Percentiles rank a stretch among this genome's conserved stretches.
Evolutionary conservation across 2,329 filamentous ascomycete species (phyloP).

Genomic region (Sporothrix mexicana): DNA sequence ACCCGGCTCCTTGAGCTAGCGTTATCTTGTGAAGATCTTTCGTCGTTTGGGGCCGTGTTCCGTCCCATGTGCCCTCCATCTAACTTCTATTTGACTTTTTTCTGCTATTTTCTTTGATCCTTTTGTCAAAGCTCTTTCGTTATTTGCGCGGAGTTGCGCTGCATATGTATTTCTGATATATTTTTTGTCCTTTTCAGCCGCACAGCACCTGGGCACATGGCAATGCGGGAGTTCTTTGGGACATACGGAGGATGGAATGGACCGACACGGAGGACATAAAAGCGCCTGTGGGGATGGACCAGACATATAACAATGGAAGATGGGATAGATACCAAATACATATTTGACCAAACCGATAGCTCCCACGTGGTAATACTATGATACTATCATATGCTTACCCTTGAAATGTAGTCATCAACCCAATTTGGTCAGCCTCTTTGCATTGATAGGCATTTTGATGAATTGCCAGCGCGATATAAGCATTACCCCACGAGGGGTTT

Average conservation of each 20-base stretch:
- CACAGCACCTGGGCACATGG: constrained; percentile 27
- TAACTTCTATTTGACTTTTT: not conserved
- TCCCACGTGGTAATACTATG: too few relatives aligned
- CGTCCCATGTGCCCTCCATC: not conserved
- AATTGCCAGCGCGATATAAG: too few relatives aligned
- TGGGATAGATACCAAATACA: constrained; percentile 30
- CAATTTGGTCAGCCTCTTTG: not conserved
- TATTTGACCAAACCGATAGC: not conserved
- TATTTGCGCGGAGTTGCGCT: not conserved
- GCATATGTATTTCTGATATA: not conserved
- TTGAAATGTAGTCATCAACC: constrained; percentile 2
- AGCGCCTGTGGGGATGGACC: not conserved
- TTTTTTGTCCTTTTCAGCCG: constrained; percentile 6
- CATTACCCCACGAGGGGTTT: constrained; percentile 16
- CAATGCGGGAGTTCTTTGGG: constrained; percentile 29
- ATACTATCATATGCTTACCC: constrained; percentile 9
- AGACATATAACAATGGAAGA: not conserved
- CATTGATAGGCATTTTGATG: not conserved
- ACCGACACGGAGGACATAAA: not conserved
- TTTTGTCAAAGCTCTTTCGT: not conserved
- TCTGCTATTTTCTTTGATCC: not conserved
- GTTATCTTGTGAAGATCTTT: not conserved
- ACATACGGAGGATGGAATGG: not conserved
- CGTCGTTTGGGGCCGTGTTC: not conserved
- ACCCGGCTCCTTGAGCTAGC: constrained; percentile 70